Evolutionary conservation across 1,284 basidiomycete genomes (phyloP), one percentile per base, ranked within the genome.

Genomic region (Coniferiporia sulphurascens): DNA sequence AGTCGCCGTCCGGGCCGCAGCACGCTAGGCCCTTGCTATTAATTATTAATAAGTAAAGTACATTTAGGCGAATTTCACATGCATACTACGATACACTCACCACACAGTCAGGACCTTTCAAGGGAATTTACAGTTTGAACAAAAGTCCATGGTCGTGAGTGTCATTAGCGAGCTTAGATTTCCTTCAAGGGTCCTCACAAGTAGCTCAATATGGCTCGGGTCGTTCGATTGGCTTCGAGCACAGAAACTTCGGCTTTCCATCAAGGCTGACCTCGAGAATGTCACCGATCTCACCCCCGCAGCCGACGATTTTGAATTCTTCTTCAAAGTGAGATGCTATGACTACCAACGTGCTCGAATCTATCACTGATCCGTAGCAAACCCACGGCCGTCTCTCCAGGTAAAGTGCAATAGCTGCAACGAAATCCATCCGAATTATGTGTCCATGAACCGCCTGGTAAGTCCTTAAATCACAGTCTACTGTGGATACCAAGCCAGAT

Each of bases 361-460:
- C 12, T 10, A 8, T 22, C 17, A 32, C 45, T 36, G 35, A 44
- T 38, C 4, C 13, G 13, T 12, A 27, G 27, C 27, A 27, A 27
- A 27, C 27, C 27, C 32, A 27, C 32, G 10, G n/a, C n/a, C 27
- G n/a, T 21, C 53, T 59, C 41, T 49, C 9, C 64, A 92, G 88
- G 87, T 92, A n/a, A 81, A 84, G 72, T 92, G 89, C 70, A 89
- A 76, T 35, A 87, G 82, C 69, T 92, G 89, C 68, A 78, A 87
- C 60, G 89, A 91, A 72, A 71, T 72, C 1, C 89, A 92, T 65
- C 82, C 84, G 0, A 91, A 89, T 65, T 64, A 78, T 52, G 83
- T 92, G 2, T 72, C 85, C 35, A 66, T 92, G 63, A 91, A 91
- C 65, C 84, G 85, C 50, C 63, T 73, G 58, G 89, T 90, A 70